Conservation (phyloP, 495 filamentous ascomycete species). For the Usnea hakonensis region DNA sequence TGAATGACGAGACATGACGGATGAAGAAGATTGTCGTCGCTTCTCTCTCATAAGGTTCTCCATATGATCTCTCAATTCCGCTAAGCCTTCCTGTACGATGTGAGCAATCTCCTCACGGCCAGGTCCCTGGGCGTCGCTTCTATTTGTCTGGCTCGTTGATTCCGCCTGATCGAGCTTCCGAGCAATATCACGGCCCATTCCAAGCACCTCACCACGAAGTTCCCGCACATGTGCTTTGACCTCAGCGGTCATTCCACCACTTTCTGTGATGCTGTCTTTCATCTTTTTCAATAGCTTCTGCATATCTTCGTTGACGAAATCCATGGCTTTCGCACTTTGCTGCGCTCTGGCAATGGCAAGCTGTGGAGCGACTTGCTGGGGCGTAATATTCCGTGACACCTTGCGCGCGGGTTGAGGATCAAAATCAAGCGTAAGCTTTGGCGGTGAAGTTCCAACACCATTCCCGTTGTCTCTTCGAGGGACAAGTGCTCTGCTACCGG, state of each 20-base stretch:
- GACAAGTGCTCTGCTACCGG: conserved; percentile 53
- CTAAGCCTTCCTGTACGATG: conserved; percentile 71
- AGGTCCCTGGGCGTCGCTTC: conserved; percentile 41
- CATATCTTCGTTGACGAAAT: conserved; percentile 58
- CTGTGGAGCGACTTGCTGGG: conserved; percentile 14
- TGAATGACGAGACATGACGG: conserved; percentile 40
- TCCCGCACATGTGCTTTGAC: conserved; percentile 86
- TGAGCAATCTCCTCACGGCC: conserved; percentile 63
- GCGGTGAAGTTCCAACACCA: conserved; percentile 33
- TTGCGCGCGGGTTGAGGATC: conserved; percentile 23
- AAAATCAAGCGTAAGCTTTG: conserved; percentile 39
- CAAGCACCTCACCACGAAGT: conserved; percentile 82
- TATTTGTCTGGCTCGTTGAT: conserved; percentile 34
- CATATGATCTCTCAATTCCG: conserved; percentile 74
- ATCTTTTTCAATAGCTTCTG: conserved; percentile 70
- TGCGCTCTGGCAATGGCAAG: conserved; percentile 6
- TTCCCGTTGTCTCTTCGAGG: conserved; percentile 31
- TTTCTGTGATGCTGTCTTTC: conserved; percentile 78
- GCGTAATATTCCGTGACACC: background rate
- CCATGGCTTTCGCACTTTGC: conserved; percentile 30
- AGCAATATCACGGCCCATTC: conserved; percentile 83
- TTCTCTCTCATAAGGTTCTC: conserved; percentile 65
- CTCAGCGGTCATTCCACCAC: conserved; percentile 77
- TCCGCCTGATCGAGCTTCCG: conserved; percentile 69
- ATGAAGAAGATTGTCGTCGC: conserved; percentile 53